phyloP scores from a whole-genome alignment of 257 asterid genomes.

The Solanum sejunctum region DNA sequence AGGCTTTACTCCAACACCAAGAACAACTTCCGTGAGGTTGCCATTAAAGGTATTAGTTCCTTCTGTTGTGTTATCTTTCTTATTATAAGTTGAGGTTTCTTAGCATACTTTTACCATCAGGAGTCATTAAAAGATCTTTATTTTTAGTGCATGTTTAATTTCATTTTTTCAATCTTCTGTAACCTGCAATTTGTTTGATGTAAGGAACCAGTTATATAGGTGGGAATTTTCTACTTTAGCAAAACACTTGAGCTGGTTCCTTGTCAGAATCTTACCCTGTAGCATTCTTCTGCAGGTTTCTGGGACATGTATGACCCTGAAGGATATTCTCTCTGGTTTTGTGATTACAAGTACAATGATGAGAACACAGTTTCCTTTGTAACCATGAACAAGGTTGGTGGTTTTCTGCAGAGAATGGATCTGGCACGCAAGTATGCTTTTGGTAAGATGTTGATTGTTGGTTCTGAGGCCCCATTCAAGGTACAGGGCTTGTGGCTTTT shows the following conservation, averaged over 20 bases:
- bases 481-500: slow-evolving; percentile 94
- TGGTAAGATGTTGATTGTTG: slow-evolving; percentile 88
- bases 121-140: neutral
- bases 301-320: slow-evolving; percentile 99
- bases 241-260: neutral
- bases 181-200: neutral
- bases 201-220: neutral
- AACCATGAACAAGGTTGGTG: slow-evolving; percentile 87
- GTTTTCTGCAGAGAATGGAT: slow-evolving; percentile 93
- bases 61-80: neutral
- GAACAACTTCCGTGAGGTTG: slow-evolving; percentile 90
- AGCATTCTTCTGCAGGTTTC: slow-evolving; percentile 40
- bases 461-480: slow-evolving; percentile 70
- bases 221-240: neutral
- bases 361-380: slow-evolving; percentile 83
- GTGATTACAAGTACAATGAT: slow-evolving; percentile 86
- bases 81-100: neutral
- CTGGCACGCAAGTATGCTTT: slow-evolving; percentile 86
- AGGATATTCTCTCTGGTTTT: slow-evolving; percentile 97
- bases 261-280: neutral
- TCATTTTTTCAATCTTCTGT: neutral
- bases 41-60: slow-evolving; percentile 49
- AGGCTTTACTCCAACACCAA: slow-evolving; percentile 97
- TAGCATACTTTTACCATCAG: neutral
- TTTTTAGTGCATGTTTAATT: neutral